Conservation (phyloP, 2,329 filamentous ascomycete genomes). For the Talaromyces albobiverticillius region DNA sequence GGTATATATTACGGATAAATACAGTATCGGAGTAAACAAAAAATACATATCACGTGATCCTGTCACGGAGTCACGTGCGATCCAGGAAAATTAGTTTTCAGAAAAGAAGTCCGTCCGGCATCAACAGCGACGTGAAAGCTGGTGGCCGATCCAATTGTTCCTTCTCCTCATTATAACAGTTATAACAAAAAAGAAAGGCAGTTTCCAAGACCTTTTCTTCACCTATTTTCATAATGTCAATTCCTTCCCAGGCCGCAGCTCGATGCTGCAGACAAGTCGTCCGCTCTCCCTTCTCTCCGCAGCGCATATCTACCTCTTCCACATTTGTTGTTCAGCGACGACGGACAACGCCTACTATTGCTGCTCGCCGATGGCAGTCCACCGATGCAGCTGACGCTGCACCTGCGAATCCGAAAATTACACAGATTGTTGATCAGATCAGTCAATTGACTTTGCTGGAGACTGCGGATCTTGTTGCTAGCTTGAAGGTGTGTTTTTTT, state of each 20-base stretch:
- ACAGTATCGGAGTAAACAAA: background rate
- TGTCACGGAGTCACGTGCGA: constrained; percentile 13
- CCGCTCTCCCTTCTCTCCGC: constrained; percentile 35
- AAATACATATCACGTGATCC: constrained; percentile 27
- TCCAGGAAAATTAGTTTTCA: constrained; percentile 18
- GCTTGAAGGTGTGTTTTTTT: constrained; percentile 70
- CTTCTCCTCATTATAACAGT: constrained; percentile 15
- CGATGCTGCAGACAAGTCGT: constrained; percentile 43
- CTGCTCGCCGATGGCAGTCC: constrained; percentile 78
- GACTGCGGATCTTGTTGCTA: constrained; percentile 92
- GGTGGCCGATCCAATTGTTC: background rate
- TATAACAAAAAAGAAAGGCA: background rate
- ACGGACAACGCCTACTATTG: constrained; percentile 27
- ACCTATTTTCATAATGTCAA: constrained; percentile 33
- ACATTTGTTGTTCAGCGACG: constrained; percentile 30
- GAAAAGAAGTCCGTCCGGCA: constrained; percentile 9
- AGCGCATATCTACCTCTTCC: constrained; percentile 34
- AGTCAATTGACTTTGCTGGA: constrained; percentile 96
- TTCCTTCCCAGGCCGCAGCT: constrained; percentile 39
- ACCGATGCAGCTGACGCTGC: constrained; percentile 61
- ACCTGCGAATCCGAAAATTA: constrained; percentile 81
- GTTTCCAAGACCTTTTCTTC: constrained; percentile 1
- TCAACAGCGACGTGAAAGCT: constrained; percentile 8
- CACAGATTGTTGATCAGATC: constrained; percentile 95
- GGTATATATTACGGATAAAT: no score